Conservation (phyloP, 306 rosid species). For the Inga leiocalycina region DNA sequence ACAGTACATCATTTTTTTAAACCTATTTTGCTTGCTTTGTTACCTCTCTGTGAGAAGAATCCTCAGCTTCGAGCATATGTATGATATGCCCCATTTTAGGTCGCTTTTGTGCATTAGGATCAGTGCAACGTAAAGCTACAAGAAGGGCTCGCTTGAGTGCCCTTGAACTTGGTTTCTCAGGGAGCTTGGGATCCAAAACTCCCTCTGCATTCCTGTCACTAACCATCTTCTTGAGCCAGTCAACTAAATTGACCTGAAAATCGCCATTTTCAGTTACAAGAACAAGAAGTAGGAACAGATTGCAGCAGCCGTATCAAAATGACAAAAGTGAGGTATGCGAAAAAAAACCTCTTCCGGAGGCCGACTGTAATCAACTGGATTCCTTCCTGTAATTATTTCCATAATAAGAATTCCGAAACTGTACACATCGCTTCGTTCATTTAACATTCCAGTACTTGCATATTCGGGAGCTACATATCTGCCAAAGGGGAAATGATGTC, state of each 20-base stretch:
- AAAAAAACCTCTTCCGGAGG: slow-evolving; percentile 67
- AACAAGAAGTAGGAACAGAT: background rate
- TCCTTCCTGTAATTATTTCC: slow-evolving; percentile 70
- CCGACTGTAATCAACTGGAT: slow-evolving; percentile 63
- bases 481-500: slow-evolving; percentile 14
- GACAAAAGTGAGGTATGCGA: background rate
- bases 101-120: slow-evolving; percentile 61
- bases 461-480: slow-evolving; percentile 79
- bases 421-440: slow-evolving; percentile 69
- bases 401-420: slow-evolving; percentile 69
- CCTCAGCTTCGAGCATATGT: slow-evolving; percentile 78
- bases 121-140: slow-evolving; percentile 67
- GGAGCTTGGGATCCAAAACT: slow-evolving; percentile 64
- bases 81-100: slow-evolving; percentile 74
- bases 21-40: background rate
- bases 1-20: background rate
- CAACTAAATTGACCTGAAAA: slow-evolving; percentile 63
- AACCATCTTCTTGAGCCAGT: slow-evolving; percentile 77
- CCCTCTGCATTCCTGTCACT: slow-evolving; percentile 55
- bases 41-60: slow-evolving; percentile 55
- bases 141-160: slow-evolving; percentile 68
- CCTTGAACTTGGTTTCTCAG: slow-evolving; percentile 57
- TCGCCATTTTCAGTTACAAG: slow-evolving; percentile 9
- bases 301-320: background rate
- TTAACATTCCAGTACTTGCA: slow-evolving; percentile 77